A percentile compares a stretch with the other conserved stretches of the same genome.
phyloP scores from a whole-genome alignment of 352 stramenopile genomes.

The Saprolegnia parasitica region DNA sequence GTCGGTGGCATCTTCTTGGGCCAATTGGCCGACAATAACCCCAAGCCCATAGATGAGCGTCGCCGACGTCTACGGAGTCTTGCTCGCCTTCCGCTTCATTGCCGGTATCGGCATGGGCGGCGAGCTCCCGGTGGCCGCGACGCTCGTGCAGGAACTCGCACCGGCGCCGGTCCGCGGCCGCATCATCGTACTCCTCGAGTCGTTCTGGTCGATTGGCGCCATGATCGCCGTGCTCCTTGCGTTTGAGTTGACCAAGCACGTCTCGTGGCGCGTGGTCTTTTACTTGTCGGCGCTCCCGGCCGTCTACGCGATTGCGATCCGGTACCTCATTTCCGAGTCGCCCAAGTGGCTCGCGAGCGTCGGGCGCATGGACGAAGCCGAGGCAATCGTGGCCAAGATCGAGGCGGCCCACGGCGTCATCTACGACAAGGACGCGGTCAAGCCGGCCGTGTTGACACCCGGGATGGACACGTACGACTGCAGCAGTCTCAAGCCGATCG shows the following conservation, averaged over 20 bases:
- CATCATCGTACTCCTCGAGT: constrained; percentile 48
- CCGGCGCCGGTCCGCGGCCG: constrained; percentile 54
- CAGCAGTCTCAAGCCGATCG: constrained; percentile 31
- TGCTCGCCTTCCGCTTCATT: constrained; percentile 43
- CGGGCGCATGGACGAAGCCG: constrained; percentile 51
- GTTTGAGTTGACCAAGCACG: constrained; percentile 26
- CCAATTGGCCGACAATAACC: constrained; percentile 49
- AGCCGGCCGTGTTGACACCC: not conserved
- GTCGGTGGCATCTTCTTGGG: constrained; percentile 51
- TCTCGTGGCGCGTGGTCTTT: constrained; percentile 32
- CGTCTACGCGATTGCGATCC: constrained; percentile 35
- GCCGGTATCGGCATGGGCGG: constrained; percentile 49
- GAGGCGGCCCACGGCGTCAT: constrained; percentile 54
- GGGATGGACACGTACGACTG: not conserved
- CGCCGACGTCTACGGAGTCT: constrained; percentile 38
- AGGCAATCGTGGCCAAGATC: constrained; percentile 48
- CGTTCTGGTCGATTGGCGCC: constrained; percentile 41
- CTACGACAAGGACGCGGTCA: constrained; percentile 31
- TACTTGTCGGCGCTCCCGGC: constrained; percentile 32
- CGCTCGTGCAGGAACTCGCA: constrained; percentile 53
- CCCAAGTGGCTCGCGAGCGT: constrained; percentile 66
- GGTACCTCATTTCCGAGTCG: constrained; percentile 44
- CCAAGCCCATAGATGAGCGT: constrained; percentile 35
- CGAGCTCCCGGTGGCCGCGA: constrained; percentile 46
- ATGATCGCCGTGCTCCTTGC: constrained; percentile 41